These are phyloP conservation scores for Tolypocladium amazonense DNA, from an alignment of 2,329 filamentous ascomycete species.

Conservation along the genomic window DNA sequence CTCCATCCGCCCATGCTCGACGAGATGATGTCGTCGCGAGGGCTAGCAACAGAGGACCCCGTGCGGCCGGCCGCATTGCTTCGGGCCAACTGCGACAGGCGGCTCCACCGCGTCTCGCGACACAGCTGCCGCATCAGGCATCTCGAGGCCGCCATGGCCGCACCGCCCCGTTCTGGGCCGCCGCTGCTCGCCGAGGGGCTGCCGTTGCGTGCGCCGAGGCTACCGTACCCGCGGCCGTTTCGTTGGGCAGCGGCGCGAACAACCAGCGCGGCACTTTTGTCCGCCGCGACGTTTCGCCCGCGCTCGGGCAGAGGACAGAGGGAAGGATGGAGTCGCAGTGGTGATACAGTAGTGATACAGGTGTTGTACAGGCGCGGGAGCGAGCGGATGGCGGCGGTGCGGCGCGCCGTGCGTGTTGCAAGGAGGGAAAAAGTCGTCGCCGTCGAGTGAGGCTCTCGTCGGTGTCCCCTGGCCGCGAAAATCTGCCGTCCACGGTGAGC, in stretches of 20 bases:
- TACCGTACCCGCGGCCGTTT: neutral
- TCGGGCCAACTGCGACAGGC: constrained; percentile 4
- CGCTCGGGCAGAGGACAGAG: neutral
- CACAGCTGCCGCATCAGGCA: constrained; percentile 10
- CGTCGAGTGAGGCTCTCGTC: neutral
- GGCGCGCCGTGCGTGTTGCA: neutral
- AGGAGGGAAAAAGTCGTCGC: neutral
- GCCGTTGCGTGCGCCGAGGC: neutral
- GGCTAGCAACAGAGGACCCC: neutral
- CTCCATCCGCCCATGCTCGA: neutral
- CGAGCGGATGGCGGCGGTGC: neutral
- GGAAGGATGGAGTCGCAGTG: neutral
- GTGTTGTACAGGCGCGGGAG: neutral
- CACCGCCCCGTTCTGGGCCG: neutral
- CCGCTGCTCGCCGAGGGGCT: neutral
- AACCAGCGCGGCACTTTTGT: neutral
- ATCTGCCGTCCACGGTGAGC: neutral
- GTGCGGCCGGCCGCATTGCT: constrained; percentile 3
- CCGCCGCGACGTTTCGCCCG: neutral
- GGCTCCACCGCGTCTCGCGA: constrained; percentile 4
- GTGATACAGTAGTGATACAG: neutral
- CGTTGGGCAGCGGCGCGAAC: neutral
- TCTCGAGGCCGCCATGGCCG: constrained; percentile 3
- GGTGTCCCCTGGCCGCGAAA: neutral
- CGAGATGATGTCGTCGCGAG: neutral